These are phyloP conservation scores for Blastobotrys malaysiensis DNA, from an alignment of 1,139 yeast species.

Conservation along the genomic window DNA sequence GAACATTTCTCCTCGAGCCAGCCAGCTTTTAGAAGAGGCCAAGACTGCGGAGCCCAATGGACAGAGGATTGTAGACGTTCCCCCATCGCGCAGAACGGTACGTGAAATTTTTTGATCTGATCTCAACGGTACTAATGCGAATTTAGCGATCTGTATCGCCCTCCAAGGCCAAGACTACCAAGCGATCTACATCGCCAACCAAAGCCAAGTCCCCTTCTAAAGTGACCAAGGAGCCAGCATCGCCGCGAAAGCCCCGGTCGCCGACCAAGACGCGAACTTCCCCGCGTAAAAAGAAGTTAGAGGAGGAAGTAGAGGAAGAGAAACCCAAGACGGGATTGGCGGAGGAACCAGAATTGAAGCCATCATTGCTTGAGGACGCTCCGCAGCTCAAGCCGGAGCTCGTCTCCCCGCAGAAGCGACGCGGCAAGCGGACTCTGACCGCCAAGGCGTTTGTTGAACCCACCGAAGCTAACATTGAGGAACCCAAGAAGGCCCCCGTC, in stretches of 20 bases:
- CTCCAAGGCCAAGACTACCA: constrained; percentile 11
- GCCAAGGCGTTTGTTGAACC: constrained; percentile 14
- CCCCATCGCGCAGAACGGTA: constrained; percentile 20
- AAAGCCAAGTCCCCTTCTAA: background rate
- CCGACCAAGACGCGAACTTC: background rate
- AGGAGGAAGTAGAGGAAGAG: constrained; percentile 4
- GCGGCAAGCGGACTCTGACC: constrained; percentile 15
- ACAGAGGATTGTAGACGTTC: constrained; percentile 32
- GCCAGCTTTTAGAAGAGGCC: constrained; percentile 32
- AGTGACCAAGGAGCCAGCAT: constrained; percentile 1
- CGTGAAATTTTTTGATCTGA: background rate
- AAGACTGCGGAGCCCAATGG: constrained; percentile 26
- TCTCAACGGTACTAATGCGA: background rate
- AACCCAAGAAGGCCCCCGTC: constrained; percentile 1
- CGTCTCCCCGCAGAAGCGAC: constrained; percentile 12
- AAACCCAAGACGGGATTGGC: constrained; percentile 5
- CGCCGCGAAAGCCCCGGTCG: constrained; percentile 5
- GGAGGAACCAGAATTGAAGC: constrained; percentile 7
- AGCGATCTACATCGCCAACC: constrained; percentile 1
- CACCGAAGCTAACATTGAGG: constrained; percentile 12
- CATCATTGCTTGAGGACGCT: constrained; percentile 5
- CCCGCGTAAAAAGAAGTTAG: constrained; percentile 3
- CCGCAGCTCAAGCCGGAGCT: constrained; percentile 5
- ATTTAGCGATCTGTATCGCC: constrained; percentile 22
- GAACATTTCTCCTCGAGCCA: constrained; percentile 42